phyloP scores from a whole-genome alignment of 2,329 filamentous ascomycete species.

The Clarireedia homoeocarpa region DNA sequence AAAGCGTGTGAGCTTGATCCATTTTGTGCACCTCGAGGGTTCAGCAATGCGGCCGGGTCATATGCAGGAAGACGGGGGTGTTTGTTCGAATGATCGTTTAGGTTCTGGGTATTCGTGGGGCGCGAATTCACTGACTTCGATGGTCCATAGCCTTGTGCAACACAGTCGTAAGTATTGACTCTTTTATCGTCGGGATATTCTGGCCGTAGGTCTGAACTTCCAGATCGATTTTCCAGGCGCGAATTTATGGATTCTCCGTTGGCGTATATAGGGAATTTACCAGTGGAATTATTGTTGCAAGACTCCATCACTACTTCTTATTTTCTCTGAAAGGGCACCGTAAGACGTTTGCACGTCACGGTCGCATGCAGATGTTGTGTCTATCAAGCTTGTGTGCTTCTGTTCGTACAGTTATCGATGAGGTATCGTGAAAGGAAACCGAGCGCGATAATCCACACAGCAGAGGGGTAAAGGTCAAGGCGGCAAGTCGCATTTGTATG shows the following conservation, averaged over 20 bases:
- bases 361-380: conserved; percentile 23
- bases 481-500: neutral
- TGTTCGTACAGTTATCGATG: neutral
- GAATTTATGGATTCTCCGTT: conserved; percentile 5
- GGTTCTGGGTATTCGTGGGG: conserved; percentile 7
- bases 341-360: conserved; percentile 10
- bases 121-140: conserved; percentile 16
- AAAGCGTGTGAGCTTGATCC: neutral
- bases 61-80: conserved; percentile 22
- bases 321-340: neutral
- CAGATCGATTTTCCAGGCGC: conserved; percentile 5
- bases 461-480: neutral
- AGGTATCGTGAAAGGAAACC: too few species aligned
- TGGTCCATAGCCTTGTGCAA: conserved; percentile 22
- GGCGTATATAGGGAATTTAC: conserved; percentile 21
- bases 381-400: conserved; percentile 12
- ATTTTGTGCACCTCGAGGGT: conserved; percentile 32
- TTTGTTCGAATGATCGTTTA: neutral
- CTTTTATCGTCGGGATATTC: conserved; percentile 5
- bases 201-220: conserved; percentile 16
- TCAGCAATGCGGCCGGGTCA: conserved; percentile 36
- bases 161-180: conserved; percentile 4
- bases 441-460: too few species aligned
- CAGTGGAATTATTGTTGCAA: conserved; percentile 28
- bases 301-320: conserved; percentile 29